phyloP scores from a whole-genome alignment of 306 rosid genomes.

The Medicago ruthenica region DNA sequence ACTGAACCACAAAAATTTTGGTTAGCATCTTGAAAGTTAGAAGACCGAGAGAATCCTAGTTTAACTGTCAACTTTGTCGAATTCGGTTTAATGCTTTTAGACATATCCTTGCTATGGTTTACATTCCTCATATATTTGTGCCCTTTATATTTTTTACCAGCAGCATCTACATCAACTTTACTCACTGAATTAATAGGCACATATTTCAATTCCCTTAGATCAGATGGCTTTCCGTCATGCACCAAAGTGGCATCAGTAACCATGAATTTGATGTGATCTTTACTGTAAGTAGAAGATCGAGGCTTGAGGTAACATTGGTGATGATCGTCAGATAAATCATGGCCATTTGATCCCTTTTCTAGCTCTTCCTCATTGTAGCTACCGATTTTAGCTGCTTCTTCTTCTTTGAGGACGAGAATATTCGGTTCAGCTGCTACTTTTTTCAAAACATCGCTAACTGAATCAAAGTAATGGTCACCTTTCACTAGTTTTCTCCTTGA shows the following conservation, averaged over 20 bases:
- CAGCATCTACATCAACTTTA: slow-evolving; percentile 42
- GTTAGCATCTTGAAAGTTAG: too few species aligned
- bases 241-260: slow-evolving; percentile 44
- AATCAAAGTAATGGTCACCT: slow-evolving; percentile 79
- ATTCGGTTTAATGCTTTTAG: slow-evolving; percentile 40
- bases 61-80: slow-evolving; percentile 42
- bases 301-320: slow-evolving; percentile 13
- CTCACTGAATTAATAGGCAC: slow-evolving; percentile 47
- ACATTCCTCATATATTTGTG: slow-evolving; percentile 28
- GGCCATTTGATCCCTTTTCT: slow-evolving; percentile 49
- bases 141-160: slow-evolving; percentile 34
- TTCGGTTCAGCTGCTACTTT: slow-evolving; percentile 39
- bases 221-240: slow-evolving; percentile 54
- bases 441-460: slow-evolving; percentile 76
- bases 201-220: slow-evolving; percentile 56
- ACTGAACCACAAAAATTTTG: too few species aligned
- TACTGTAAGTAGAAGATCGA: slow-evolving; percentile 2
- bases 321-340: background rate
- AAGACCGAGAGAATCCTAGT: too few species aligned
- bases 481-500: slow-evolving; percentile 50
- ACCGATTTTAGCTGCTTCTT: slow-evolving; percentile 39
- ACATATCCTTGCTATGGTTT: slow-evolving; percentile 43
- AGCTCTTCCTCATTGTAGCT: background rate
- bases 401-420: slow-evolving; percentile 74
- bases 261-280: background rate